phyloP scores from a whole-genome alignment of 345 rosid genomes.

The Cochlearia excelsa region DNA sequence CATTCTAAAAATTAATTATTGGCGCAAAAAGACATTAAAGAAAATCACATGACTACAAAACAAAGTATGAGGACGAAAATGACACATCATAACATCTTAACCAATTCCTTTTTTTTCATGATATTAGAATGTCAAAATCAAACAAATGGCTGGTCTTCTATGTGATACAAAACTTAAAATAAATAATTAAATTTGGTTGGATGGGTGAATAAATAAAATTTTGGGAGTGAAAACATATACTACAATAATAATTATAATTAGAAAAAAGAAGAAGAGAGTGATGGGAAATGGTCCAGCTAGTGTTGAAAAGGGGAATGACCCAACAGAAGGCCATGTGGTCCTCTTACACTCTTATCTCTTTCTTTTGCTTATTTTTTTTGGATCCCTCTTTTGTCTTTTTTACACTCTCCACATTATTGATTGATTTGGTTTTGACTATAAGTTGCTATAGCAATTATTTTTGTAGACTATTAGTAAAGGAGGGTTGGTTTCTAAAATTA shows the following conservation, averaged over 20 bases:
- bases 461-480: not conserved
- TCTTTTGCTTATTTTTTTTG: constrained; percentile 19
- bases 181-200: not conserved
- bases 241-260: constrained; percentile 3
- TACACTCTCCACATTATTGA: constrained; percentile 4
- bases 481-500: not conserved
- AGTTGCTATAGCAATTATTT: not conserved
- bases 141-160: constrained; percentile 15
- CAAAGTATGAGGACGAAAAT: constrained; percentile 28
- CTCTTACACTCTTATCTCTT: constrained; percentile 34
- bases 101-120: constrained; percentile 29
- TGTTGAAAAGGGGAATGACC: constrained; percentile 34
- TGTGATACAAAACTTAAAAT: constrained; percentile 3
- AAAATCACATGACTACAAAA: constrained; percentile 12
- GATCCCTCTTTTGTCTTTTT: constrained; percentile 29
- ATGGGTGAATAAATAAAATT: constrained; percentile 11
- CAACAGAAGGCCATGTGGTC: constrained; percentile 38
- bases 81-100: constrained; percentile 20
- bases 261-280: constrained; percentile 16
- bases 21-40: not conserved
- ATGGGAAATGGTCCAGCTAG: constrained; percentile 36
- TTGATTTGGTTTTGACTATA: constrained; percentile 22
- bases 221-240: constrained; percentile 25
- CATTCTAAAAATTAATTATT: no score
- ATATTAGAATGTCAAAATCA: constrained; percentile 32